Evolutionary conservation across 139 green algal genomes (phyloP).

Genomic region (Dunaliella primolecta): DNA sequence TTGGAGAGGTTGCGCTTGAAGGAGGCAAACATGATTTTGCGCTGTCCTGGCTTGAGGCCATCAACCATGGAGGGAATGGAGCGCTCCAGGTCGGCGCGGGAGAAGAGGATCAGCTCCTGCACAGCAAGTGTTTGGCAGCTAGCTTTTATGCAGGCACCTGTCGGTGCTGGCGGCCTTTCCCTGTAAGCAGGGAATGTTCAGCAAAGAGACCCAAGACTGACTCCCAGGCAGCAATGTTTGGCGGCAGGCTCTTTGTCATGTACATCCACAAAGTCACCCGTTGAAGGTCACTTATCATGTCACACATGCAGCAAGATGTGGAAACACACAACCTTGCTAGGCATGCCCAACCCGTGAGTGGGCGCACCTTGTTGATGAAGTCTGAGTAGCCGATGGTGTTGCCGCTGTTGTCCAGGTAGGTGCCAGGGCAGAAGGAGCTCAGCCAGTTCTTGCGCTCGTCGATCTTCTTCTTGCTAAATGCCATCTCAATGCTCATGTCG

Average conservation of each 20-base stretch:
- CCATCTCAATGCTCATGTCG: slow-evolving; percentile 88
- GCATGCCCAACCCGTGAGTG: too few relatives aligned
- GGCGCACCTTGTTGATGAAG: slow-evolving; percentile 89
- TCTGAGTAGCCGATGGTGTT: slow-evolving; percentile 87
- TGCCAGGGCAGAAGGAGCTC: slow-evolving; percentile 74
- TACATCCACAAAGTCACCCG: too few relatives aligned
- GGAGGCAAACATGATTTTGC: slow-evolving; percentile 97
- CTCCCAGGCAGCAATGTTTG: too few relatives aligned
- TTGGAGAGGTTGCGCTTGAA: slow-evolving; percentile 96
- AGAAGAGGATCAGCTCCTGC: slow-evolving; percentile 94
- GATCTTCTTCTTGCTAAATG: slow-evolving; percentile 98
- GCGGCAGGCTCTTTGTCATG: too few relatives aligned
- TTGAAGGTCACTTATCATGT: too few relatives aligned
- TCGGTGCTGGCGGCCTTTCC: too few relatives aligned
- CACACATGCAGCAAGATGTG: too few relatives aligned
- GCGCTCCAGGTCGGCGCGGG: slow-evolving; percentile 86
- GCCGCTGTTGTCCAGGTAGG: slow-evolving; percentile 87
- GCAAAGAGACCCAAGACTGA: too few relatives aligned
- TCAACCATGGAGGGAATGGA: slow-evolving; percentile 97
- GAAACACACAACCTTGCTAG: too few relatives aligned
- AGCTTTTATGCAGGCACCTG: too few relatives aligned
- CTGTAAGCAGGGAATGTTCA: too few relatives aligned
- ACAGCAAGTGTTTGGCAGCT: too few relatives aligned
- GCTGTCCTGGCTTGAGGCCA: slow-evolving; percentile 96
- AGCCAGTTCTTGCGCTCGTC: slow-evolving; percentile 97